Conservation (phyloP, 2,329 filamentous ascomycete species). For the Pyricularia grisea region DNA sequence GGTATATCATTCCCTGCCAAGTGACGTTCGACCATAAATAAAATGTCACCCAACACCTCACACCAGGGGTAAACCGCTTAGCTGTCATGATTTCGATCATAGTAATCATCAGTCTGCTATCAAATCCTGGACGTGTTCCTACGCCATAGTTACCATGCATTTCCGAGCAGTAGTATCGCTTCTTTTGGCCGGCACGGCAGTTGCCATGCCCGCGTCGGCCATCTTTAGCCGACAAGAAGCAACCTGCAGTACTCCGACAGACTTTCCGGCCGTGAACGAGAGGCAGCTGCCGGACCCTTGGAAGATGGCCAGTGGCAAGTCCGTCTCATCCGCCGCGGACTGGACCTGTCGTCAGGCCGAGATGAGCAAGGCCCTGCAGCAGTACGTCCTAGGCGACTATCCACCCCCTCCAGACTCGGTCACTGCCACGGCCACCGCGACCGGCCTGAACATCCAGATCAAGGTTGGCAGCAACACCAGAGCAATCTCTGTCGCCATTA, state of each 20-base stretch:
- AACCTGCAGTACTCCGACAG: conserved; percentile 8
- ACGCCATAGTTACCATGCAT: background rate
- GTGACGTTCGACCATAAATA: background rate
- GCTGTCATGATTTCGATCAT: background rate
- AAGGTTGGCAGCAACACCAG: conserved; percentile 25
- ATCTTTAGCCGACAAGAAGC: conserved; percentile 17
- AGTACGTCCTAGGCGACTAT: conserved; percentile 35
- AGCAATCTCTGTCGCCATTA: conserved; percentile 29
- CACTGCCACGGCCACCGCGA: conserved; percentile 29
- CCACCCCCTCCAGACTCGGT: conserved; percentile 31
- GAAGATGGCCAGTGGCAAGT: conserved; percentile 28
- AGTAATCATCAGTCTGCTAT: background rate
- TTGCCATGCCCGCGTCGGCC: conserved; percentile 22
- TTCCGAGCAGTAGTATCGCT: conserved; percentile 13
- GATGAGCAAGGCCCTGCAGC: conserved; percentile 31
- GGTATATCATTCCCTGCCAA: background rate
- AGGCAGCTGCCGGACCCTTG: conserved; percentile 32
- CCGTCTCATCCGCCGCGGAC: conserved; percentile 28
- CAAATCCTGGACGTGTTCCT: background rate
- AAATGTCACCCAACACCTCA: background rate
- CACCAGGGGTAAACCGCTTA: background rate
- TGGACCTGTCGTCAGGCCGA: conserved; percentile 35
- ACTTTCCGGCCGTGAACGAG: conserved; percentile 18
- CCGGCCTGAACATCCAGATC: conserved; percentile 14
- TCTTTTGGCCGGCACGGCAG: conserved; percentile 23